Percentiles rank a stretch among this genome's conserved stretches.
Evolutionary conservation across 352 stramenopile species (phyloP).

Genomic region (Peronospora destructor): DNA sequence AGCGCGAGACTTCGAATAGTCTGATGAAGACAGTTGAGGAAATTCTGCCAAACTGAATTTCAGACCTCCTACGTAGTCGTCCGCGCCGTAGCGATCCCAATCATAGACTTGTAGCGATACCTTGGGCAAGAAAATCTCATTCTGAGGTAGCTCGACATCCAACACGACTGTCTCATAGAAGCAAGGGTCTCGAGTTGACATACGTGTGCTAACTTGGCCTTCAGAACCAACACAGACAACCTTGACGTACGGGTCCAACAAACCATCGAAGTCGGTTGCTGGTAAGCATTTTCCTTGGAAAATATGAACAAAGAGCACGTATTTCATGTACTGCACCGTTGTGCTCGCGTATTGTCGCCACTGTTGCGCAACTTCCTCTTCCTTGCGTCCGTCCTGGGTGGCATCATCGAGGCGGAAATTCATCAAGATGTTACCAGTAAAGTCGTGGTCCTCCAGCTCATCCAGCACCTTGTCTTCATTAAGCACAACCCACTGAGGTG

Average conservation of each 20-base stretch:
- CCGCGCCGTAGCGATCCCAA: constrained; percentile 61
- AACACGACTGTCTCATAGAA: constrained; percentile 83
- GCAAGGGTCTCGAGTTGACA: constrained; percentile 66
- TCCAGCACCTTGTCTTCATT: constrained; percentile 75
- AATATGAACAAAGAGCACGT: constrained; percentile 76
- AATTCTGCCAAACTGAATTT: constrained; percentile 61
- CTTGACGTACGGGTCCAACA: constrained; percentile 80
- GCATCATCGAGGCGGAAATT: constrained; percentile 55
- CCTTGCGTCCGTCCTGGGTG: constrained; percentile 9
- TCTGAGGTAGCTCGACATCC: constrained; percentile 66
- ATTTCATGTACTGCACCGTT: constrained; percentile 64
- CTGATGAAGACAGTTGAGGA: constrained; percentile 42
- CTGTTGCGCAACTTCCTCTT: constrained; percentile 37
- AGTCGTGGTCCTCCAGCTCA: constrained; percentile 75
- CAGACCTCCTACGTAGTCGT: constrained; percentile 62
- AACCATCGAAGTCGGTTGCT: constrained; percentile 62
- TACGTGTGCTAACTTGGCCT: constrained; percentile 47
- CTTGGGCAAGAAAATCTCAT: constrained; percentile 54
- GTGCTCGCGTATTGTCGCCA: constrained; percentile 54
- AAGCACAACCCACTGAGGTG: constrained; percentile 64
- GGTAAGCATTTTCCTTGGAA: constrained; percentile 73
- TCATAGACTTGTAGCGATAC: constrained; percentile 73
- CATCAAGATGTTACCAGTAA: constrained; percentile 78
- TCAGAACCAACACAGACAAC: constrained; percentile 74
- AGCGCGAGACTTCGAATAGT: constrained; percentile 45